These are phyloP conservation scores for Cystofilobasidium capitatum DNA, from an alignment of 768 basidiomycete genomes.

Conservation along the genomic window DNA sequence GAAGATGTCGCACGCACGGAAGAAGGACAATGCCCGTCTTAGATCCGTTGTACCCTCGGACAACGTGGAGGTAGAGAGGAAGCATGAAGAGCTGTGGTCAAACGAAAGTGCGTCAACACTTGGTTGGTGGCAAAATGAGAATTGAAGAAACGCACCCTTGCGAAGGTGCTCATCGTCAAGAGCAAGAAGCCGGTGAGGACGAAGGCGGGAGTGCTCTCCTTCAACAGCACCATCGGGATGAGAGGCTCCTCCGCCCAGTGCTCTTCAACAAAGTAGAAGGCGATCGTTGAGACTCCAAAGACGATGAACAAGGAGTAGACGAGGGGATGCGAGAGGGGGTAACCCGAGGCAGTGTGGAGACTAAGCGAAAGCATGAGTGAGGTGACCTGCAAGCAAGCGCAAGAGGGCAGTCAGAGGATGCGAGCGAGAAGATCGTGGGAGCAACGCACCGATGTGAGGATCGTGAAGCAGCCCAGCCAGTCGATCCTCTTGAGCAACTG, in stretches of 20 bases:
- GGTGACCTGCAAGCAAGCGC: not conserved
- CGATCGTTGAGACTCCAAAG: slow-evolving; percentile 24
- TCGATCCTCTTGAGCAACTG: slow-evolving; percentile 33
- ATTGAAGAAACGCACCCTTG: slow-evolving; percentile 28
- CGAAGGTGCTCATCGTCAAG: slow-evolving; percentile 31
- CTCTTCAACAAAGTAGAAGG: slow-evolving; percentile 31
- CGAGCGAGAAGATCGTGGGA: not conserved
- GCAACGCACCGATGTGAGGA: slow-evolving; percentile 32
- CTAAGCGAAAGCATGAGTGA: slow-evolving; percentile 30
- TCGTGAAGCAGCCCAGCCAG: slow-evolving; percentile 31
- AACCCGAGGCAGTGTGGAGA: slow-evolving; percentile 32
- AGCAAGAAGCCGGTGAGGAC: slow-evolving; percentile 30
- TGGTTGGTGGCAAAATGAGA: not conserved
- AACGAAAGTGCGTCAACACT: not conserved
- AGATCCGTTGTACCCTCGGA: slow-evolving; percentile 31
- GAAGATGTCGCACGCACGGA: too few relatives aligned
- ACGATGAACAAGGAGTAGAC: slow-evolving; percentile 27
- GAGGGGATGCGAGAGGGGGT: slow-evolving; percentile 29
- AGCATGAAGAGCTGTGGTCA: slow-evolving; percentile 32
- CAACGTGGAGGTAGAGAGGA: slow-evolving; percentile 35
- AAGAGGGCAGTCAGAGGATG: slow-evolving; percentile 19
- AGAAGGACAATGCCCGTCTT: slow-evolving; percentile 32
- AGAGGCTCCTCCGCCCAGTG: slow-evolving; percentile 31
- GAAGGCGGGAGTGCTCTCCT: slow-evolving; percentile 29
- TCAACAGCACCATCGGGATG: slow-evolving; percentile 32